Percentiles rank a stretch among this genome's conserved stretches.
phyloP scores from a whole-genome alignment of 139 green algal genomes.

The Zygnema cylindricum region DNA sequence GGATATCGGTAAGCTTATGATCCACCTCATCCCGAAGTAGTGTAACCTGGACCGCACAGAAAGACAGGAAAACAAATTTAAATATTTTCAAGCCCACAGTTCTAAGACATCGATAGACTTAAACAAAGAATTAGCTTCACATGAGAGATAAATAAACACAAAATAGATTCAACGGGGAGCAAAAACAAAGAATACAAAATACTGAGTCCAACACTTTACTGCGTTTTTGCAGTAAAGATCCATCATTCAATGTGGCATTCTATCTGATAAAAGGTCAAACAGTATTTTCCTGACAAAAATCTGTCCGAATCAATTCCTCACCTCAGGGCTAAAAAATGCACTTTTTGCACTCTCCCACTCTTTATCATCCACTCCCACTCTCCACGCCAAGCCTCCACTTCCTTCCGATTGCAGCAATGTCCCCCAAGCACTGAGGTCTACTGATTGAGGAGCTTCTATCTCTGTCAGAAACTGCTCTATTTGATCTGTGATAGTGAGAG shows the following conservation, averaged over 20 bases:
- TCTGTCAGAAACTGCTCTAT: constrained; percentile 65
- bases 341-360: constrained; percentile 20
- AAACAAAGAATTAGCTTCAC: too few species aligned
- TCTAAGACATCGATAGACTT: not conserved
- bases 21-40: constrained; percentile 33
- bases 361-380: not conserved
- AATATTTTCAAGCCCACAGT: not conserved
- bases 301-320: too few species aligned
- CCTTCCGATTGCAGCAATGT: constrained; percentile 15
- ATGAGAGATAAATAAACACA: not conserved
- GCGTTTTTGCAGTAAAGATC: too few species aligned
- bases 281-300: too few species aligned
- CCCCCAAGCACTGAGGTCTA: not conserved
- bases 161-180: too few species aligned
- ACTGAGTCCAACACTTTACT: too few species aligned
- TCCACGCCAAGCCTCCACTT: not conserved
- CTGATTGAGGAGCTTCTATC: not conserved
- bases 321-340: constrained; percentile 29
- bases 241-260: too few species aligned
- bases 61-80: not conserved
- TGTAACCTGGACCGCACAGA: constrained; percentile 7
- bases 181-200: too few species aligned
- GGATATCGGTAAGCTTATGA: constrained; percentile 5
- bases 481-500: constrained; percentile 60
- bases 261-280: too few species aligned